Conservation (phyloP, 129 eudicot species). For the Chrysanthemum makinoi region DNA sequence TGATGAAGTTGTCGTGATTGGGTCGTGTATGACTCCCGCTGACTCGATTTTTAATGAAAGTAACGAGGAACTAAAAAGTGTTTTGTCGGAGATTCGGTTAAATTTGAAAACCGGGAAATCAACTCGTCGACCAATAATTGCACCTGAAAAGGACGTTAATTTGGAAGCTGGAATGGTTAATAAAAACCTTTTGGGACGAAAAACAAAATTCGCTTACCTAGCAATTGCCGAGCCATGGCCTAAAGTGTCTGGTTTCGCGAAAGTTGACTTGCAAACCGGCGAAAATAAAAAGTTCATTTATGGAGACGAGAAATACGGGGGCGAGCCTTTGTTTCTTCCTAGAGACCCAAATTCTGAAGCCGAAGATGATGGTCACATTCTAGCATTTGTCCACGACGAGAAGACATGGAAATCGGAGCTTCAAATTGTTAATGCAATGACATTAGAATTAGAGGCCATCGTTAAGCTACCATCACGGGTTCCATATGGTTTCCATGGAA, state of each 20-base stretch:
- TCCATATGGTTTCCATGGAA: conserved; percentile 59
- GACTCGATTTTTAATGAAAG: conserved; percentile 56
- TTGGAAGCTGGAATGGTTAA: conserved; percentile 63
- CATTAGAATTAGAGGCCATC: conserved; percentile 39
- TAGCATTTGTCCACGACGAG: conserved; percentile 49
- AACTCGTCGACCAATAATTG: conserved; percentile 36
- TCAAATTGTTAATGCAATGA: conserved; percentile 42
- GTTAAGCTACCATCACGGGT: conserved; percentile 52
- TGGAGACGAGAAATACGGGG: conserved; percentile 44
- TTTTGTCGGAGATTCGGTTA: conserved; percentile 45
- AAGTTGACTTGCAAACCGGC: conserved; percentile 43
- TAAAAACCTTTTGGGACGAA: conserved; percentile 42
- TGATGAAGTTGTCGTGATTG: conserved; percentile 51
- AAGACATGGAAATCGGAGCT: conserved; percentile 47
- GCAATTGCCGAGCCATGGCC: conserved; percentile 69
- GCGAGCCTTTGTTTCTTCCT: conserved; percentile 54
- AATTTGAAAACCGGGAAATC: conserved; percentile 47
- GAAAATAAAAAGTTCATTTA: conserved; percentile 37
- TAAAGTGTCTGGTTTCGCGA: conserved; percentile 52
- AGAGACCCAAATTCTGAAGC: conserved; percentile 17
- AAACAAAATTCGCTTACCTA: conserved; percentile 41
- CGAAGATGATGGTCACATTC: conserved; percentile 51
- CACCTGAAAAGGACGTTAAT: conserved; percentile 37
- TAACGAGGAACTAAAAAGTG: conserved; percentile 40
- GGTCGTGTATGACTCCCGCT: conserved; percentile 64